phyloP scores from a whole-genome alignment of 805 yeast genomes.

The Metahyphopichia silvanorum region DNA sequence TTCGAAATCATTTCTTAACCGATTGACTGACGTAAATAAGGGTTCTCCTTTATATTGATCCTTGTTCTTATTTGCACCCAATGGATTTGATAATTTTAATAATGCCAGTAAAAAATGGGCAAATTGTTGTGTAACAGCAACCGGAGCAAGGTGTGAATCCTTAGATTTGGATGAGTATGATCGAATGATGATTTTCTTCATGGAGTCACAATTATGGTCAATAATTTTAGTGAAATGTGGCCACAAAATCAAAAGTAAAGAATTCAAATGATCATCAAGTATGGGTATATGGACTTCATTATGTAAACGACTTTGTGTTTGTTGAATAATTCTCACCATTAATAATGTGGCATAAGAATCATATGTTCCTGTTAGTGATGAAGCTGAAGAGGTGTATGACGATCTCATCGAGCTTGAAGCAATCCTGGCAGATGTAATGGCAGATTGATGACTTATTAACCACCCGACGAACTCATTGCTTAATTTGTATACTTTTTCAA shows the following conservation, averaged over 20 bases:
- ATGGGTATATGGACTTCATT: slow-evolving; percentile 64
- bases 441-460: slow-evolving; percentile 40
- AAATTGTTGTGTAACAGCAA: slow-evolving; percentile 73
- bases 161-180: slow-evolving; percentile 11
- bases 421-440: slow-evolving; percentile 21
- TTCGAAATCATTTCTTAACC: slow-evolving; percentile 80
- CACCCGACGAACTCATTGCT: slow-evolving; percentile 45
- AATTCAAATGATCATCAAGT: slow-evolving; percentile 65
- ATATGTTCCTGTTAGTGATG: slow-evolving; percentile 35
- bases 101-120: slow-evolving; percentile 70
- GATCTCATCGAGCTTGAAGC: slow-evolving; percentile 36
- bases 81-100: slow-evolving; percentile 45
- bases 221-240: slow-evolving; percentile 77
- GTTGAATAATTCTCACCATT: slow-evolving; percentile 68
- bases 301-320: slow-evolving; percentile 62
- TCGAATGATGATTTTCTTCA: slow-evolving; percentile 50
- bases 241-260: slow-evolving; percentile 72
- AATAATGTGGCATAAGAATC: slow-evolving; percentile 80
- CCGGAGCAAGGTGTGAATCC: slow-evolving; percentile 36
- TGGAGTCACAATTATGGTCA: slow-evolving; percentile 72
- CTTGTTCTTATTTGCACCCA: slow-evolving; percentile 19
- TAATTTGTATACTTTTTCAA: slow-evolving; percentile 33
- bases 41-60: slow-evolving; percentile 56
- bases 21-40: slow-evolving; percentile 59
- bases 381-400: slow-evolving; percentile 13